Evolutionary conservation across 768 basidiomycete species (phyloP).

Genomic region (Tricholoma matsutake): DNA sequence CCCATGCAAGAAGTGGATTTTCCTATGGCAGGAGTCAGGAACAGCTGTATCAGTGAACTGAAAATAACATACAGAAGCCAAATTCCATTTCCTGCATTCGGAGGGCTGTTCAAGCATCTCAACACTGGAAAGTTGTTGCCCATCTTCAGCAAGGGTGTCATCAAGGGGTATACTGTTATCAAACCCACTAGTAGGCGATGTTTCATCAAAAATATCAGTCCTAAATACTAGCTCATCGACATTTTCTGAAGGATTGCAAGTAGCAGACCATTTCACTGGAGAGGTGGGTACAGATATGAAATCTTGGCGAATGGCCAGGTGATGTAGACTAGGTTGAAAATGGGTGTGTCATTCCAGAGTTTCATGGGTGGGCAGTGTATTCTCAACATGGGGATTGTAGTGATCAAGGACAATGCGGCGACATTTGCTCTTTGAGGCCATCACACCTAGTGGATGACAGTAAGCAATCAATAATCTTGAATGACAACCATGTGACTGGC

Average conservation of each 20-base stretch:
- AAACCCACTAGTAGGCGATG: background rate
- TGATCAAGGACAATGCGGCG: background rate
- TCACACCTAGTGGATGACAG: too few relatives aligned
- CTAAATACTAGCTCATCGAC: background rate
- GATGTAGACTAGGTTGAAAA: background rate
- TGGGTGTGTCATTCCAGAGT: background rate
- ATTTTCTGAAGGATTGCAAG: conserved; percentile 2
- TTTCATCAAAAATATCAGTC: conserved; percentile 1
- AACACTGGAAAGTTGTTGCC: too few relatives aligned
- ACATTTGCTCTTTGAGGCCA: background rate
- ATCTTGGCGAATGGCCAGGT: background rate
- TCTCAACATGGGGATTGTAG: background rate
- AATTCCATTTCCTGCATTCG: background rate
- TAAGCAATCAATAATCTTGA: too few relatives aligned
- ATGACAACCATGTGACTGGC: background rate
- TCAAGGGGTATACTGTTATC: too few relatives aligned
- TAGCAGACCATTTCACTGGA: background rate
- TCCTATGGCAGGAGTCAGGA: background rate
- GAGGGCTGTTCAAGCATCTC: too few relatives aligned
- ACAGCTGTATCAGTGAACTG: background rate
- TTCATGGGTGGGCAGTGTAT: background rate
- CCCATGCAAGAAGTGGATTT: too few relatives aligned
- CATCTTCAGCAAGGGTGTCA: too few relatives aligned
- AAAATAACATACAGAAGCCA: background rate
- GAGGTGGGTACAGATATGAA: background rate